Percentiles rank a stretch among this genome's conserved stretches.
Conservation (phyloP, 108 stramenopile species). For the Nitzschia sp. region DNA sequence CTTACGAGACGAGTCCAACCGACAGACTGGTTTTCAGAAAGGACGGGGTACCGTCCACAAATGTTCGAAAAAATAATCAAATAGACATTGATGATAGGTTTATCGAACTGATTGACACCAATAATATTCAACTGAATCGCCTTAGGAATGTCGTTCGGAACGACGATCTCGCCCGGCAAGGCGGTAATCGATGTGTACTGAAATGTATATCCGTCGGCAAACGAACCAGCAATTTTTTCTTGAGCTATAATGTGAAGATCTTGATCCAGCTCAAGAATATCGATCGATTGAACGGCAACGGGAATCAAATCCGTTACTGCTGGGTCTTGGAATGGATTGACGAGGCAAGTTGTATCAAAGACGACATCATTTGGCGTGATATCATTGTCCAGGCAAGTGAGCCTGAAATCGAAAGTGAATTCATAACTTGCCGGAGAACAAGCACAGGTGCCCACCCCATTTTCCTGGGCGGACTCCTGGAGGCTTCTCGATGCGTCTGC, state of each 20-base stretch:
- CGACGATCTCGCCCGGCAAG: conserved; percentile 31
- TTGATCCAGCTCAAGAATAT: conserved; percentile 45
- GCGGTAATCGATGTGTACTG: conserved; percentile 33
- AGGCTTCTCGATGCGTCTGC: no score
- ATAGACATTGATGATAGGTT: conserved; percentile 33
- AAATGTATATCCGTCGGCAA: conserved; percentile 40
- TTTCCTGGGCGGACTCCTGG: conserved; percentile 15
- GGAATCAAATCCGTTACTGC: conserved; percentile 43
- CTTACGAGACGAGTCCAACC: conserved; percentile 49
- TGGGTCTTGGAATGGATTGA: conserved; percentile 31
- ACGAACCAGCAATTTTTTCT: conserved; percentile 33
- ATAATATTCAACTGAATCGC: conserved; percentile 45
- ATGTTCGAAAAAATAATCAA: conserved; percentile 36
- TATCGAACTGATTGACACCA: conserved; percentile 32
- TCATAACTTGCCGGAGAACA: conserved; percentile 46
- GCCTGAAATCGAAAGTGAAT: conserved; percentile 38
- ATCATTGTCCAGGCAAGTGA: conserved; percentile 34
- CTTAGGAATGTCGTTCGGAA: conserved; percentile 32
- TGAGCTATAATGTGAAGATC: conserved; percentile 32
- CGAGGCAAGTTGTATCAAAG: conserved; percentile 34
- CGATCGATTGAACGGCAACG: conserved; percentile 34
- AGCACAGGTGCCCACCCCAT: conserved; percentile 36
- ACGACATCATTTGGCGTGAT: conserved; percentile 36
- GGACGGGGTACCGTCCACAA: conserved; percentile 41
- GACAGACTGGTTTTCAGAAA: conserved; percentile 28